phyloP scores from a whole-genome alignment of 306 rosid species.

The Alnus rubra region DNA sequence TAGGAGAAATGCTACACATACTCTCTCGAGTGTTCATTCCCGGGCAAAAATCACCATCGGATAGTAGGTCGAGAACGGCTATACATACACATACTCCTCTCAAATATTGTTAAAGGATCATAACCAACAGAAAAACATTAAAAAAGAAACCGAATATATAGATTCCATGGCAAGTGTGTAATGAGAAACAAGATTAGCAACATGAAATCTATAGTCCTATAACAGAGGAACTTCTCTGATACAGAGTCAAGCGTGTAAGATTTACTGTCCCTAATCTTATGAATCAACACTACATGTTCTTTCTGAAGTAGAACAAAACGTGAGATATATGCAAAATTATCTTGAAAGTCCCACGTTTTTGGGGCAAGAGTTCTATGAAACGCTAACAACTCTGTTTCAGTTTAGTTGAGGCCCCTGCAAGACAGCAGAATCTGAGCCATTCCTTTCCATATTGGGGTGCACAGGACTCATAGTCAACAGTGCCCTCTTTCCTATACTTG shows the following conservation, averaged over 20 bases:
- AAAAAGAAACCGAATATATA: not conserved
- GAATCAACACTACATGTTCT: not conserved
- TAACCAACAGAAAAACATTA: not conserved
- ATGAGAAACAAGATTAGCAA: not conserved
- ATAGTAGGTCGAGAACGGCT: too few relatives aligned
- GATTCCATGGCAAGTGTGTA: not conserved
- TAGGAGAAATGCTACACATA: too few relatives aligned
- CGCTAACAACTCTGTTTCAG: not conserved
- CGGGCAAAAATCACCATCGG: too few relatives aligned
- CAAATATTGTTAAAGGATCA: not conserved
- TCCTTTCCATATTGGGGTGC: too few relatives aligned
- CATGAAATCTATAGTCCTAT: conserved; percentile 10
- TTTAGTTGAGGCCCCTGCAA: not conserved
- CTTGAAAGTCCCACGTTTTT: not conserved
- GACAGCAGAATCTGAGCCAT: conserved; percentile 6
- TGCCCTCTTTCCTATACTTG: conserved; percentile 20
- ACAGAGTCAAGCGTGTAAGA: not conserved
- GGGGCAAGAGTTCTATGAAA: not conserved
- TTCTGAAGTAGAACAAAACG: conserved; percentile 17
- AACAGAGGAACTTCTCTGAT: not conserved
- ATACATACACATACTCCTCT: too few relatives aligned
- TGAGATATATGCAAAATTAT: not conserved
- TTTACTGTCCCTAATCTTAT: conserved; percentile 7
- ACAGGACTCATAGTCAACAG: not conserved
- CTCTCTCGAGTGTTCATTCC: too few relatives aligned